A percentile compares a stretch with the other conserved stretches of the same genome.
Evolutionary conservation across 192 early-diverging fungal species (phyloP).

Genomic region (Geranomyces variabilis): DNA sequence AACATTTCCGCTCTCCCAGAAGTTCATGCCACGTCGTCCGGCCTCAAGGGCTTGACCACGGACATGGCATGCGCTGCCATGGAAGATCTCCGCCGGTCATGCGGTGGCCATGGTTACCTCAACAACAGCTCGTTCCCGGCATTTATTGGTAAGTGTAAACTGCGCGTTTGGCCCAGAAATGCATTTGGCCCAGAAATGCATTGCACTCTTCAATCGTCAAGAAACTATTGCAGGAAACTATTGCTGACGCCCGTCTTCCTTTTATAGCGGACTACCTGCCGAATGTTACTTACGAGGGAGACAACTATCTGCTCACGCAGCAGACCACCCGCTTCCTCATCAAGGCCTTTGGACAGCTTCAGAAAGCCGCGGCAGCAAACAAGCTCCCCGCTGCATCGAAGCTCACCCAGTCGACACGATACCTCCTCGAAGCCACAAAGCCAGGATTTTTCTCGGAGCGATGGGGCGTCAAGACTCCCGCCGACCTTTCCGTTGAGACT

Average conservation of each 20-base stretch:
- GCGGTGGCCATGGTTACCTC: conserved; percentile 27
- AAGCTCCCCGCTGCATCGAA: conserved; percentile 43
- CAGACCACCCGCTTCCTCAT: conserved; percentile 82
- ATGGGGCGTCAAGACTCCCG: conserved; percentile 17
- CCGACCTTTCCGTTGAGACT: conserved; percentile 62
- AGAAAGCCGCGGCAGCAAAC: conserved; percentile 40
- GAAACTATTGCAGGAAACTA: too few relatives aligned
- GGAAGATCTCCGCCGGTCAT: conserved; percentile 26
- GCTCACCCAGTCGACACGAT: conserved; percentile 62
- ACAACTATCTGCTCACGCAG: conserved; percentile 72
- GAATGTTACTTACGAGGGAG: conserved; percentile 30
- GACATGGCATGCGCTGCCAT: conserved; percentile 21
- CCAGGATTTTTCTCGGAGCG: conserved; percentile 11
- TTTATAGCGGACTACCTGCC: conserved; percentile 18
- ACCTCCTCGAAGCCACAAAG: conserved; percentile 50
- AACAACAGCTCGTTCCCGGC: conserved; percentile 23
- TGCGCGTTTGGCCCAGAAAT: too few relatives aligned
- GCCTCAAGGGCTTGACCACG: conserved; percentile 21
- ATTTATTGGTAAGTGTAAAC: conserved; percentile 7
- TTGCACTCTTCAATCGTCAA: too few relatives aligned
- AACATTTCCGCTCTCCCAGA: conserved; percentile 18
- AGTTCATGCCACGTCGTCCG: conserved; percentile 24
- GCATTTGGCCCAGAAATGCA: too few relatives aligned
- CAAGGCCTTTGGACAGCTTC: conserved; percentile 63
- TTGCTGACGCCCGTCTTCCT: too few relatives aligned